Evolutionary conservation across 768 basidiomycete genomes (phyloP).

Genomic region (Psilocybe tampanensis): DNA sequence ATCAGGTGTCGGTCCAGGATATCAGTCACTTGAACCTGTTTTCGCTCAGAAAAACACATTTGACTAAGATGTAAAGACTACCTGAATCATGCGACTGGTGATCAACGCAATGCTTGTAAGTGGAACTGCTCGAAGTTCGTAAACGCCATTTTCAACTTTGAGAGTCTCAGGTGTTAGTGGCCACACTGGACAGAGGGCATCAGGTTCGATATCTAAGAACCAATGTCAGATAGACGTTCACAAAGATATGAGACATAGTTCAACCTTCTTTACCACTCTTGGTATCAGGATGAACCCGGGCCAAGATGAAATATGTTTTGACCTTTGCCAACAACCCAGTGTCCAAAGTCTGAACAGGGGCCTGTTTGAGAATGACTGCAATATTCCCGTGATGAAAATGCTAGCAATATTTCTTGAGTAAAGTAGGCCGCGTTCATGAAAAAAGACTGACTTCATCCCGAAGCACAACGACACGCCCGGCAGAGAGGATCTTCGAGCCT

Average conservation of each 20-base stretch:
- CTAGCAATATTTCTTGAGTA: conserved; percentile 37
- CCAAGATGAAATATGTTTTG: conserved; percentile 69
- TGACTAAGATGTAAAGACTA: conserved; percentile 24
- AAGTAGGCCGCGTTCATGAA: neutral
- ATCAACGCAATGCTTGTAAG: conserved; percentile 77
- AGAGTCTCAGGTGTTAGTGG: conserved; percentile 58
- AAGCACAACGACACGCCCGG: conserved; percentile 84
- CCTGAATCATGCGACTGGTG: conserved; percentile 74
- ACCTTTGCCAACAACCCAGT: conserved; percentile 48
- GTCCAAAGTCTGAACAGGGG: conserved; percentile 46
- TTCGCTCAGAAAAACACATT: conserved; percentile 1
- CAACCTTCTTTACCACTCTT: conserved; percentile 61
- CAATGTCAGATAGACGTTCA: neutral
- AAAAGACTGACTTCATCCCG: conserved; percentile 67
- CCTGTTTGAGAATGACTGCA: conserved; percentile 72
- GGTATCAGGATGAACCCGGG: conserved; percentile 64
- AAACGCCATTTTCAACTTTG: conserved; percentile 53
- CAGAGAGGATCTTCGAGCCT: conserved; percentile 64
- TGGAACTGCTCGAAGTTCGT: conserved; percentile 68
- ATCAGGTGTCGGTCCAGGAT: conserved; percentile 71
- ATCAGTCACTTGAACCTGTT: conserved; percentile 68
- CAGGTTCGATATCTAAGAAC: conserved; percentile 54
- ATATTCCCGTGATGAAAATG: conserved; percentile 73
- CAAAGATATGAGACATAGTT: neutral
- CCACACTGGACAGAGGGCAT: conserved; percentile 76